A percentile compares a stretch with the other conserved stretches of the same genome.
These are phyloP conservation scores for Metschnikowia arizonensis DNA, from an alignment of 805 yeast species.

Conservation along the genomic window DNA sequence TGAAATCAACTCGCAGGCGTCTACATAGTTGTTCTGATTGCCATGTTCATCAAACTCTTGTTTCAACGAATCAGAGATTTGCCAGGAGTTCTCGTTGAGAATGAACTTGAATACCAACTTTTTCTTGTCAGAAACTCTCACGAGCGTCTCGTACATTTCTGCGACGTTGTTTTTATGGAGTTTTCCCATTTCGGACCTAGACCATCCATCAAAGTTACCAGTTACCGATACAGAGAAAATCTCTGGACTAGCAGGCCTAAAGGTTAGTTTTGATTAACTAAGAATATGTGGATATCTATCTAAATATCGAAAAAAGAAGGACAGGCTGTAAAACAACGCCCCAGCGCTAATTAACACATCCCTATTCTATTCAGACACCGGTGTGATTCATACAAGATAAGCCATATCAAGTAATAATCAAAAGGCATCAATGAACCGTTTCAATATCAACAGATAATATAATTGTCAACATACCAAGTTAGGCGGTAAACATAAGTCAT, in stretches of 20 bases:
- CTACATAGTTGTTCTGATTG: constrained; percentile 32
- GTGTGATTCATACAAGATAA: no score
- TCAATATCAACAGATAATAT: no score
- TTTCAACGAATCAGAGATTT: constrained; percentile 21
- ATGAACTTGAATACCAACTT: constrained; percentile 37
- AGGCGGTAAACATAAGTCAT: constrained; percentile 11
- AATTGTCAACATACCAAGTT: constrained; percentile 13
- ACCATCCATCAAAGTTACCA: constrained; percentile 42
- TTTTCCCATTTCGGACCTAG: constrained; percentile 20
- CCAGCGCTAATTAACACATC: no score
- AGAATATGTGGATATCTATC: no score
- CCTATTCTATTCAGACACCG: no score
- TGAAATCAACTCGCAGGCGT: constrained; percentile 23
- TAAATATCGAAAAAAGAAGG: no score
- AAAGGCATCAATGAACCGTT: no score
- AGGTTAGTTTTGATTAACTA: no score
- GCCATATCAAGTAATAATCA: no score
- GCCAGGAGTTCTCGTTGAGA: constrained; percentile 33
- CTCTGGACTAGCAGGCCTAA: constrained; percentile 17
- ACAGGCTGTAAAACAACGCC: no score
- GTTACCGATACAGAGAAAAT: constrained; percentile 31
- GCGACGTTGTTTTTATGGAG: constrained; percentile 10
- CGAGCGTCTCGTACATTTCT: constrained; percentile 19
- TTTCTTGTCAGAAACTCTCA: constrained; percentile 21
- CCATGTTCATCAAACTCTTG: constrained; percentile 32